Base-by-base conservation (phyloP, 225 moss, liverwort and hornwort species). In the Pseudoscleropodium purum region DNA sequence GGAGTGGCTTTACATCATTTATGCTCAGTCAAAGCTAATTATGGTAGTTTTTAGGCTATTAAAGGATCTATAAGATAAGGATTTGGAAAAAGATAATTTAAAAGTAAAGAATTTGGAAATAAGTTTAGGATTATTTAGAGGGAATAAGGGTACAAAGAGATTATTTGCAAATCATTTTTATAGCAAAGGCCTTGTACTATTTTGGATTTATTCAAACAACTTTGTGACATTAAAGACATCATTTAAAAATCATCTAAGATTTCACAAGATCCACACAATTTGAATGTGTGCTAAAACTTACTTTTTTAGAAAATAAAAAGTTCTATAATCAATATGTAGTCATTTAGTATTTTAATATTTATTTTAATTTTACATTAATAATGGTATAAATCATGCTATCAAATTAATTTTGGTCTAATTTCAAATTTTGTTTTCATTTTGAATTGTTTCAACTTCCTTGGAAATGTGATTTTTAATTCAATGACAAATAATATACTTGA, bases 111-210 rank as follows among this genome's bases (percentile, higher is more conserved):
- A 29, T n/a, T n/a, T n/a, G n/a, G n/a, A n/a, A n/a, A n/a, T n/a
- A n/a, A n/a, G n/a, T n/a, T n/a, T n/a, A n/a, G n/a, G n/a, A n/a
- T n/a, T n/a, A n/a, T n/a, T n/a, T n/a, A n/a, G n/a, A n/a, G n/a
- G n/a, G n/a, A n/a, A n/a, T n/a, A n/a, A n/a, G n/a, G n/a, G n/a
- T n/a, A n/a, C n/a, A n/a, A n/a, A n/a, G n/a, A n/a, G n/a, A n/a
- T 29, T 62, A 29, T 14, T 62, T 14, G 14, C 29, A 62, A 62
- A 29, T 7, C 29, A 62, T 62, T 62, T 62, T 13, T 3, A 27
- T 1, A 29, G 3, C 1, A 1, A 62, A 62, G 29, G 5, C 31
- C 33, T 2, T 7, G 16, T 8, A 4, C 4, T 31, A 33, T 31
- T 64, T 0, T 64, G 3, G 64, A 33, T 5, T 31, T 64, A 31